Evolutionary conservation across 495 filamentous ascomycete genomes (phyloP).

Genomic region (Neurospora tetraspora): DNA sequence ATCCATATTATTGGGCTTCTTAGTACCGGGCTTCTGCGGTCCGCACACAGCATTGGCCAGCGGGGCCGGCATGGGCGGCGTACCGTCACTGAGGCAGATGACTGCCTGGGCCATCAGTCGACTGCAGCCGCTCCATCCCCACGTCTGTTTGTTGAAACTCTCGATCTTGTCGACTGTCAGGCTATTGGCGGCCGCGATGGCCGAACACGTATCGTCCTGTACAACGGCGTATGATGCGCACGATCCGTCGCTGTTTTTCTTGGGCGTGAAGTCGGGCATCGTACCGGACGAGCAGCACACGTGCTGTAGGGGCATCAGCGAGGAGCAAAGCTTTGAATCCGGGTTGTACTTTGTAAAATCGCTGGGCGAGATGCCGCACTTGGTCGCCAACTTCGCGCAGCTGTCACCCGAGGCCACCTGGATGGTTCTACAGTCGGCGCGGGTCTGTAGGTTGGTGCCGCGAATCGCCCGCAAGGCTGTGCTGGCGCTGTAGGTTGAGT

Average conservation of each 20-base stretch:
- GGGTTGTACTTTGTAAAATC: slow-evolving; percentile 35
- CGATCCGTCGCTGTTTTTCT: slow-evolving; percentile 29
- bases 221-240: slow-evolving; percentile 29
- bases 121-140: slow-evolving; percentile 42
- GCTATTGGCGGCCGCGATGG: slow-evolving; percentile 15
- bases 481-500: not conserved
- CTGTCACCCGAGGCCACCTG: slow-evolving; percentile 22
- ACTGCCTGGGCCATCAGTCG: slow-evolving; percentile 11
- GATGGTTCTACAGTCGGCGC: slow-evolving; percentile 13
- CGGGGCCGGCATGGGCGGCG: slow-evolving; percentile 33
- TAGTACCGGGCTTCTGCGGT: slow-evolving; percentile 30
- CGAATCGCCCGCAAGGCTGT: not conserved
- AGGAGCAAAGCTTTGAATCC: slow-evolving; percentile 23
- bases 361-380: slow-evolving; percentile 29
- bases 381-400: slow-evolving; percentile 26
- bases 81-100: slow-evolving; percentile 42
- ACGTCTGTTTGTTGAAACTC: slow-evolving; percentile 34
- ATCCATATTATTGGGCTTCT: slow-evolving; percentile 4
- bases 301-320: slow-evolving; percentile 21
- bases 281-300: slow-evolving; percentile 39
- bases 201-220: slow-evolving; percentile 23
- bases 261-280: slow-evolving; percentile 27
- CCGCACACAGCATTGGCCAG: slow-evolving; percentile 34
- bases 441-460: not conserved
- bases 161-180: slow-evolving; percentile 27